Percentiles rank a stretch among this genome's conserved stretches.
Conservation (phyloP, 176 grass and related monocot genomes). For the Oropetium thomaeum region DNA sequence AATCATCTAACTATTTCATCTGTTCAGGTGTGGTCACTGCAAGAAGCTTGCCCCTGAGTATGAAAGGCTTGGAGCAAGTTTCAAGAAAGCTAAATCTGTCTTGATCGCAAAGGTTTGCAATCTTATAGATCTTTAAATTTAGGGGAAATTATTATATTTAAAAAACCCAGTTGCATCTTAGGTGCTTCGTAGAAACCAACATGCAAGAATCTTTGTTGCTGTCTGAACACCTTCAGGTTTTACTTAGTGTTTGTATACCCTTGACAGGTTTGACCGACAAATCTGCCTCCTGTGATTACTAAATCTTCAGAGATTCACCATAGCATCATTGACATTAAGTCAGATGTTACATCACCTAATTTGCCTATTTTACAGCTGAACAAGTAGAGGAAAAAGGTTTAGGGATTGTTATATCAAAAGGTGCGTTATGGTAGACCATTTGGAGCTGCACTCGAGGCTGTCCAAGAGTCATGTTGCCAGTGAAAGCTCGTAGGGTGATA, state of each 20-base stretch:
- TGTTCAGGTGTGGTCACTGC: conserved; percentile 80
- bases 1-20: background rate
- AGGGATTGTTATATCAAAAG: background rate
- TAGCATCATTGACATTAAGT: background rate
- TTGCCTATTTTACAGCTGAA: no score
- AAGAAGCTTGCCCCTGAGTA: conserved; percentile 97
- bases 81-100: conserved; percentile 84
- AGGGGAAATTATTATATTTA: background rate
- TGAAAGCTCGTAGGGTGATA: background rate
- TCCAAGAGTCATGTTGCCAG: background rate
- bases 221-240: background rate
- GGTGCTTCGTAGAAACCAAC: background rate
- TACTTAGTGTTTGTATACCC: no score
- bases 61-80: conserved; percentile 79
- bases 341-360: no score
- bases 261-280: no score
- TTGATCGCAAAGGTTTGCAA: conserved; percentile 65
- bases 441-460: background rate
- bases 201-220: background rate
- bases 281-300: no score
- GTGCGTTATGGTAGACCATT: background rate
- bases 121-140: background rate
- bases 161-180: background rate
- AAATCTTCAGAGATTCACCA: background rate
- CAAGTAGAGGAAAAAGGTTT: background rate